Conservation (phyloP, 352 stramenopile species). For the Aphanomyces stellatus region DNA sequence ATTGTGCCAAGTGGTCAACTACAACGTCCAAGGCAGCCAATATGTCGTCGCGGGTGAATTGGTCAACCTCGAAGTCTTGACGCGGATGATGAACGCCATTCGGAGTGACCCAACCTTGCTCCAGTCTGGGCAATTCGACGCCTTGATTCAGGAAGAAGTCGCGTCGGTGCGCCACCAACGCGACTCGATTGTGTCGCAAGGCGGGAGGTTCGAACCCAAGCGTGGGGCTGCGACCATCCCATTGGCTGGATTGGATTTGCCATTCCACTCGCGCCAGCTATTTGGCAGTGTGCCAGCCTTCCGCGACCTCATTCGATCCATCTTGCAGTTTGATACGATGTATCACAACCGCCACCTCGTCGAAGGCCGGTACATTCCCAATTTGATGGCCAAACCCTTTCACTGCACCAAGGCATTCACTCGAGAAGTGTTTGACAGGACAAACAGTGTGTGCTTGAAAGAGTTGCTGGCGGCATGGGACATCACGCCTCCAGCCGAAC, state of each 20-base stretch:
- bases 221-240: slow-evolving; percentile 69
- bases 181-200: slow-evolving; percentile 38
- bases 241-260: slow-evolving; percentile 74
- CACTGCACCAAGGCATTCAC: slow-evolving; percentile 63
- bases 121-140: slow-evolving; percentile 38
- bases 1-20: slow-evolving; percentile 81
- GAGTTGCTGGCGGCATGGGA: slow-evolving; percentile 47
- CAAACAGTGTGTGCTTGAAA: slow-evolving; percentile 56
- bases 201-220: slow-evolving; percentile 44
- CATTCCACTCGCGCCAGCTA: slow-evolving; percentile 77
- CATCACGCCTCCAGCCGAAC: slow-evolving; percentile 44
- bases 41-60: slow-evolving; percentile 78
- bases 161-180: slow-evolving; percentile 42
- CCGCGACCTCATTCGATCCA: slow-evolving; percentile 49
- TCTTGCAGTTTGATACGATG: slow-evolving; percentile 52
- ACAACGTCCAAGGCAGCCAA: slow-evolving; percentile 71
- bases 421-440: slow-evolving; percentile 53
- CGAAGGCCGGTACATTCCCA: slow-evolving; percentile 74
- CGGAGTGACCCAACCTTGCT: slow-evolving; percentile 22
- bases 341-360: slow-evolving; percentile 52
- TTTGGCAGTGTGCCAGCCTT: slow-evolving; percentile 69
- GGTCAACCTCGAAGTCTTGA: slow-evolving; percentile 71
- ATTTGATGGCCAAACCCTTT: slow-evolving; percentile 70
- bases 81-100: slow-evolving; percentile 41
- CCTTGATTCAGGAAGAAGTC: slow-evolving; percentile 43